Evolutionary conservation across 306 rosid species (phyloP).

Genomic region (Quercus gilva): DNA sequence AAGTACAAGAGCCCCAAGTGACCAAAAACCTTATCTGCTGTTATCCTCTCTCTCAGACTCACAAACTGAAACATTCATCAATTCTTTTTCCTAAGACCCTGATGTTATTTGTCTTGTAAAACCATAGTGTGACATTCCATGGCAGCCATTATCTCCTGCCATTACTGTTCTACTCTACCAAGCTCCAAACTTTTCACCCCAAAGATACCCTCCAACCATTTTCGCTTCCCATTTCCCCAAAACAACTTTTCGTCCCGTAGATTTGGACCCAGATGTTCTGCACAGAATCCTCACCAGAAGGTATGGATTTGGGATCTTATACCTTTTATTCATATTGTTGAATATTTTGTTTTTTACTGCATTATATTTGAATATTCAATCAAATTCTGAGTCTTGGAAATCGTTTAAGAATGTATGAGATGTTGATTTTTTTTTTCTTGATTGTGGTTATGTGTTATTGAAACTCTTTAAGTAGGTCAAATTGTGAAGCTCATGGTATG

Average conservation of each 20-base stretch:
- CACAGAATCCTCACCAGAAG: slow-evolving; percentile 44
- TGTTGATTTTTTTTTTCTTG: too few species aligned
- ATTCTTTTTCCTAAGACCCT: background rate
- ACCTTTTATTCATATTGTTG: background rate
- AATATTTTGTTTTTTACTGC: background rate
- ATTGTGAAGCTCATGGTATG: background rate
- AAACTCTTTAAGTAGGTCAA: background rate
- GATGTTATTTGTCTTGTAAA: slow-evolving; percentile 27
- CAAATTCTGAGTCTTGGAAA: background rate
- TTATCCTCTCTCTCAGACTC: slow-evolving; percentile 17
- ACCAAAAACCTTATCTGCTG: slow-evolving; percentile 34
- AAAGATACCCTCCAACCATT: slow-evolving; percentile 30
- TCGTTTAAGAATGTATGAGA: too few species aligned
- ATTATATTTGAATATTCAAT: background rate
- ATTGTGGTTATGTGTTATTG: background rate
- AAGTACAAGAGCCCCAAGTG: background rate
- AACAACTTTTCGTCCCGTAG: slow-evolving; percentile 24
- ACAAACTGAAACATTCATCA: background rate
- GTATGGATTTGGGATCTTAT: slow-evolving; percentile 27
- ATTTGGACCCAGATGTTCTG: slow-evolving; percentile 51
- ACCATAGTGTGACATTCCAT: slow-evolving; percentile 26
- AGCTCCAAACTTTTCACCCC: slow-evolving; percentile 37
- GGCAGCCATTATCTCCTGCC: slow-evolving; percentile 68
- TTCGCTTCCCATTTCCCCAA: slow-evolving; percentile 36
- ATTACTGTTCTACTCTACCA: slow-evolving; percentile 39